These are phyloP conservation scores for Fusarium sp. DNA, from an alignment of 2,329 filamentous ascomycete genomes.

Conservation along the genomic window DNA sequence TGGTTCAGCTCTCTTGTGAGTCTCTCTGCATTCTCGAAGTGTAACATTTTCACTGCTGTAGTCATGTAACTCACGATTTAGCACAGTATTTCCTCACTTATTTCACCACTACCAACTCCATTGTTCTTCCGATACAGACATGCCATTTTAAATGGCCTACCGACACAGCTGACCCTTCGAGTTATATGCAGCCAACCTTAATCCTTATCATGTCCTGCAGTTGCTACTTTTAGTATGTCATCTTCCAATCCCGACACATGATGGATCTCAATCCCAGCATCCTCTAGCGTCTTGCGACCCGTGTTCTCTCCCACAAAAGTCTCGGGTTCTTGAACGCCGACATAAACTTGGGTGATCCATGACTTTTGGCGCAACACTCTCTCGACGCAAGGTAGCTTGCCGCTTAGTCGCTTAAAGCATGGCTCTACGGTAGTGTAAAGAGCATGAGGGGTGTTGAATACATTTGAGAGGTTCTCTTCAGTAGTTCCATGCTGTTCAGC, in stretches of 20 bases:
- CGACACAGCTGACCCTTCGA: neutral
- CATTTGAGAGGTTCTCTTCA: constrained; percentile 65
- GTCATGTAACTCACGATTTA: neutral
- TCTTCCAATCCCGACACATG: constrained; percentile 80
- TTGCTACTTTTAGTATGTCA: constrained; percentile 84
- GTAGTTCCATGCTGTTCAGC: constrained; percentile 58
- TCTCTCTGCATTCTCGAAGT: neutral
- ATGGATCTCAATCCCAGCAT: constrained; percentile 78
- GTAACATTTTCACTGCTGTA: neutral
- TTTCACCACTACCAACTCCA: neutral
- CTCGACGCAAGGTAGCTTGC: constrained; percentile 81
- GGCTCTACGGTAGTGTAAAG: constrained; percentile 96
- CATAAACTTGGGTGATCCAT: constrained; percentile 81
- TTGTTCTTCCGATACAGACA: neutral
- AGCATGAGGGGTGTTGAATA: constrained; percentile 49
- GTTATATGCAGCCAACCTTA: neutral
- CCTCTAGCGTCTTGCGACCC: constrained; percentile 75
- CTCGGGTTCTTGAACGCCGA: constrained; percentile 88
- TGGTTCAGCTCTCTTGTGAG: neutral
- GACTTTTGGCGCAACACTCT: constrained; percentile 73
- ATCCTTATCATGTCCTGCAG: constrained; percentile 73
- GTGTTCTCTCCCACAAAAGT: constrained; percentile 88
- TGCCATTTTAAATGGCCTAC: neutral
- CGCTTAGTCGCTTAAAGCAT: constrained; percentile 78
- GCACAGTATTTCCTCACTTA: neutral